Conservation (phyloP, 805 yeast species). For the Suhomyces emberorum region DNA sequence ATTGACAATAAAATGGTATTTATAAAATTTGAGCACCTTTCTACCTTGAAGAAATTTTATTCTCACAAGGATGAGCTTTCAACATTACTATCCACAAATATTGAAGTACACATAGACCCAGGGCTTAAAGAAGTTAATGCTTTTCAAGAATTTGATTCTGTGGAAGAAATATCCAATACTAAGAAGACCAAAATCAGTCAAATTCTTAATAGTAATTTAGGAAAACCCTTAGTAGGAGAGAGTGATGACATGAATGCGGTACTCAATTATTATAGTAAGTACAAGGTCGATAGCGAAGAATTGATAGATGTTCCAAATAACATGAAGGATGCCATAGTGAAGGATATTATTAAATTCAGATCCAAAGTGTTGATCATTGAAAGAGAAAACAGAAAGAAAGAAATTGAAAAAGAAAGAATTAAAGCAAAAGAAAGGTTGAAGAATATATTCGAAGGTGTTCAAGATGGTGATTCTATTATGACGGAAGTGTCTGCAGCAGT, state of each 20-base stretch:
- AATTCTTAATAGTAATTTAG: slow-evolving; percentile 9
- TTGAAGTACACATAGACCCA: slow-evolving; percentile 1
- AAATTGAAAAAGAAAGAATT: slow-evolving; percentile 45
- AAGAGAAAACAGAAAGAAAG: slow-evolving; percentile 47
- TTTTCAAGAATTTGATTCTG: no score
- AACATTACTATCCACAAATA: neutral
- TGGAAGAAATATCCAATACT: neutral
- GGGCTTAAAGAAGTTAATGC: neutral
- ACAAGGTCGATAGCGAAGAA: slow-evolving; percentile 56
- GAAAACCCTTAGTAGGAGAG: slow-evolving; percentile 18
- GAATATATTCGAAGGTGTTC: slow-evolving; percentile 39
- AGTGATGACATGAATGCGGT: slow-evolving; percentile 37
- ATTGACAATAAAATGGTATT: slow-evolving; percentile 31
- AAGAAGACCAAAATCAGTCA: slow-evolving; percentile 1
- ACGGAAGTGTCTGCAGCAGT: neutral
- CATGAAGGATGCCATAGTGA: slow-evolving; percentile 48
- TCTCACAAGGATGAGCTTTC: neutral
- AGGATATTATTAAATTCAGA: slow-evolving; percentile 55
- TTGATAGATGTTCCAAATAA: slow-evolving; percentile 55
- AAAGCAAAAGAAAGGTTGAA: slow-evolving; percentile 48
- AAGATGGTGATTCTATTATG: slow-evolving; percentile 1
- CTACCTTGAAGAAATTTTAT: slow-evolving; percentile 15
- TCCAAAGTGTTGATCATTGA: slow-evolving; percentile 53
- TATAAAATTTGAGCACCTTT: slow-evolving; percentile 23
- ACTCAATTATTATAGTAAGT: slow-evolving; percentile 33